phyloP scores from a whole-genome alignment of 1,284 basidiomycete species.

The Malassezia furfur region DNA sequence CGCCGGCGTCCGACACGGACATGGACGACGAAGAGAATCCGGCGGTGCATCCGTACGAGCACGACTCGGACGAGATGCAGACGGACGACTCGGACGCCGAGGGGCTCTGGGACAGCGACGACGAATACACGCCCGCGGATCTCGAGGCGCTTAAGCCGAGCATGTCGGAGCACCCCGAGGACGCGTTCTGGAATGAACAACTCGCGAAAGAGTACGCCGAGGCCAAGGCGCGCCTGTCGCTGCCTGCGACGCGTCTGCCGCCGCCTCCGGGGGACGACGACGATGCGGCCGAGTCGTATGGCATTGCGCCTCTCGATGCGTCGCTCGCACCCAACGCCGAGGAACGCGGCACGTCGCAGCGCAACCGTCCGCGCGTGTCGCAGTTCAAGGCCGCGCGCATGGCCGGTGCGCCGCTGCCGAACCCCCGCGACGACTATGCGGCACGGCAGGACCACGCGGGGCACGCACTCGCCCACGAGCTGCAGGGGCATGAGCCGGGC shows the following conservation, averaged over 20 bases:
- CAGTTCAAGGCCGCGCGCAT: constrained; percentile 28
- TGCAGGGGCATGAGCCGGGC: neutral
- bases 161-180: constrained; percentile 23
- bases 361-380: constrained; percentile 20
- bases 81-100: constrained; percentile 17
- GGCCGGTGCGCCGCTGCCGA: constrained; percentile 6
- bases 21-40: constrained; percentile 4
- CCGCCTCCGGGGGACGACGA: neutral
- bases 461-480: neutral
- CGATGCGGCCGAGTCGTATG: constrained; percentile 9
- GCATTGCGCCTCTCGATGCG: constrained; percentile 26
- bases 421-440: constrained; percentile 5
- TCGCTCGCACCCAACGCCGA: constrained; percentile 22
- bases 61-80: constrained; percentile 3
- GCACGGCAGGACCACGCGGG: neutral
- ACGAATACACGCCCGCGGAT: constrained; percentile 39
- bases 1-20: neutral
- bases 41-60: neutral
- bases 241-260: neutral
- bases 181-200: constrained; percentile 23
- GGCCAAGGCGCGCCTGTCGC: constrained; percentile 25
- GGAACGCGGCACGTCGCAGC: constrained; percentile 19
- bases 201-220: constrained; percentile 36
- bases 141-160: constrained; percentile 30
- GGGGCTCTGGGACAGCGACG: constrained; percentile 28